Base-by-base conservation (phyloP, 2,329 filamentous ascomycete species). In the Cercospora beticola region DNA sequence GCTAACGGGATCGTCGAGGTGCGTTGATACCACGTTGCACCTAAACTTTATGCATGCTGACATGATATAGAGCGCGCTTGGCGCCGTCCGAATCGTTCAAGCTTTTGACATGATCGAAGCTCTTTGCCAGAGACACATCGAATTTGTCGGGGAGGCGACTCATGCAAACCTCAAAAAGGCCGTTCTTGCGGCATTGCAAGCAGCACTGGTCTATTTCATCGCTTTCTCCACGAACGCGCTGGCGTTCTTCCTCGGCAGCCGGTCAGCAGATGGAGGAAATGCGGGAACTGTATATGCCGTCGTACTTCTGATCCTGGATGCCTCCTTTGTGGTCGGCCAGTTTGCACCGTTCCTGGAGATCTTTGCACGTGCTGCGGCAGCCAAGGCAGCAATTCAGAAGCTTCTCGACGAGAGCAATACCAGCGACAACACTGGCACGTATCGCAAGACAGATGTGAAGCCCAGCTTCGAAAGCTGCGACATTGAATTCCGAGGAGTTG, bases 241-340 rank as follows among this genome's bases (percentile, higher is more conserved):
- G 36, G 82, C 82, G 0, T 84, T 83, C 62, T 84, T 79, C 76
- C 78, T 83, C 23, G 82, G 82, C 9, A 79, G 78, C 57, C 68
- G 72, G 5, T 68, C 77, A 67, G 73, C 75, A 8, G 63, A 62
- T 2, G 70, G 68, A 2, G 75, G 73, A 8, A 43, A 75, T 52
- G 84, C 84, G 28, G 84, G 85, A 36, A 86, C 84, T 1, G 82
- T 88, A 16, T 90, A 89, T 72, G 88, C 87, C 0, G 88, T 89
- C 31, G 87, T 90, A 12, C 88, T 90, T 64, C 80, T 90, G 31
- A 86, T 90, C 10, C 82, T 90, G 1, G 88, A 90, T 71, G 87
- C 87, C 28, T 88, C 87, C 8, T 86, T 90, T 60, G 84, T 90
- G 36, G 82, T 90, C 26, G 87, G 88, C 31, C 84, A 85, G 63